Evolutionary conservation across 768 basidiomycete species (phyloP).

Genomic region (Hydnomerulius pinastri): DNA sequence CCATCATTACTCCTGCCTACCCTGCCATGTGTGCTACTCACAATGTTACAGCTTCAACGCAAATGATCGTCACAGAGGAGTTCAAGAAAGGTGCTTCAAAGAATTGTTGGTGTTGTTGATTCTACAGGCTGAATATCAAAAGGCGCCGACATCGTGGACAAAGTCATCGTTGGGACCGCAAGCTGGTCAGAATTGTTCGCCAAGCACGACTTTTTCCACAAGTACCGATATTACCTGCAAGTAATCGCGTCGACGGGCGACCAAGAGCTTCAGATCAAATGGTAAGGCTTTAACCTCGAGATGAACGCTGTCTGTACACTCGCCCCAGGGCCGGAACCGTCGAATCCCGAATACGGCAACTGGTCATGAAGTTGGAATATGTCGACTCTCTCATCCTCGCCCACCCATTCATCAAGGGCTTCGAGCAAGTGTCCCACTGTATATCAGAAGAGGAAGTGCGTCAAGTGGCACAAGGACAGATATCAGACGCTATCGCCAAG

Average conservation of each 20-base stretch:
- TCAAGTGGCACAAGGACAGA: conserved; percentile 85
- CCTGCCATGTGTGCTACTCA: conserved; percentile 99
- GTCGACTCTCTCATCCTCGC: conserved; percentile 90
- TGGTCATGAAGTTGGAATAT: conserved; percentile 97
- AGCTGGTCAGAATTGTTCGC: conserved; percentile 93
- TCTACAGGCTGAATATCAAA: conserved; percentile 16
- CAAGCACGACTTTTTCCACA: conserved; percentile 96
- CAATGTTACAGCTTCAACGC: conserved; percentile 94
- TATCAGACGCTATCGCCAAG: conserved; percentile 68
- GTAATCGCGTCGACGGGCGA: conserved; percentile 89
- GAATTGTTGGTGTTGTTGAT: neutral
- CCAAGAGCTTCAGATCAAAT: conserved; percentile 87
- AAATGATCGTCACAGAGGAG: conserved; percentile 94
- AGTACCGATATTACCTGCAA: conserved; percentile 95
- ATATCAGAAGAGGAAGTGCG: conserved; percentile 85
- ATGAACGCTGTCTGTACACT: conserved; percentile 13
- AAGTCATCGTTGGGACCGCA: conserved; percentile 80
- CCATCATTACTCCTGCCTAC: conserved; percentile 98
- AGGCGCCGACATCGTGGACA: conserved; percentile 94
- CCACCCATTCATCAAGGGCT: conserved; percentile 94
- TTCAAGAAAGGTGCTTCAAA: conserved; percentile 76
- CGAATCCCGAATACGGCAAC: conserved; percentile 91
- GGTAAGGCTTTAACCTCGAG: conserved; percentile 51
- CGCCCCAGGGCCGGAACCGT: conserved; percentile 86
- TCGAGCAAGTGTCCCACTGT: conserved; percentile 86